A percentile compares a stretch with the other conserved stretches of the same genome.
These are phyloP conservation scores for Parasitella parasitica DNA, from an alignment of 371 early-diverging fungal genomes.

Conservation along the genomic window DNA sequence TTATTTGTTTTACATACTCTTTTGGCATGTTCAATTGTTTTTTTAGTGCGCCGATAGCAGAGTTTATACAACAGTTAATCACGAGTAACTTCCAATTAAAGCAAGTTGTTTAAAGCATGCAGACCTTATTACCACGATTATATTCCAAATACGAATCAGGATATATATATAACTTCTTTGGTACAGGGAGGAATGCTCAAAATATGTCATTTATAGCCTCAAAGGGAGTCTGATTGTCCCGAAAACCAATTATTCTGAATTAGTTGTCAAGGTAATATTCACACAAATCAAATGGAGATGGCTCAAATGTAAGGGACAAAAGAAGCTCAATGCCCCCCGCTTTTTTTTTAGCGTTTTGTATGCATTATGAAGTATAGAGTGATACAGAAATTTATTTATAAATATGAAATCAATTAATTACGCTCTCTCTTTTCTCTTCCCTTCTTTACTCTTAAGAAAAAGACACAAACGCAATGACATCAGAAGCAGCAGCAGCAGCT, in stretches of 20 bases:
- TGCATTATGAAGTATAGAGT: background rate
- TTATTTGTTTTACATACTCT: background rate
- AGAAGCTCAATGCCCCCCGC: background rate
- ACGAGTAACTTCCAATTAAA: background rate
- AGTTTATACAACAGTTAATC: background rate
- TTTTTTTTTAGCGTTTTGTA: slow-evolving; percentile 1
- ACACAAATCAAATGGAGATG: background rate
- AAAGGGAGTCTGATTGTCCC: background rate
- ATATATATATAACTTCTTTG: background rate
- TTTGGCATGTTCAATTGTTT: background rate
- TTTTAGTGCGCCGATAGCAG: background rate
- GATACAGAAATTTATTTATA: slow-evolving; percentile 1
- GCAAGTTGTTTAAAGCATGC: background rate
- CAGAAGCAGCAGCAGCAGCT: background rate
- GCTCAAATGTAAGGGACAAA: background rate
- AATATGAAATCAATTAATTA: slow-evolving; percentile 1
- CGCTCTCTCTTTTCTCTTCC: background rate
- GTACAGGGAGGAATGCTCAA: background rate
- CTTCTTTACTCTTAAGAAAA: background rate
- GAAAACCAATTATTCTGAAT: background rate
- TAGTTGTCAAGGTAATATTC: background rate
- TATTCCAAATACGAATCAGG: background rate
- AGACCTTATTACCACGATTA: background rate
- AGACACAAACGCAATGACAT: background rate
- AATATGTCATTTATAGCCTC: background rate